Evolutionary conservation across 2,329 filamentous ascomycete species (phyloP), one percentile per base, ranked within the genome.

Genomic region (Calonectria hongkongensis): DNA sequence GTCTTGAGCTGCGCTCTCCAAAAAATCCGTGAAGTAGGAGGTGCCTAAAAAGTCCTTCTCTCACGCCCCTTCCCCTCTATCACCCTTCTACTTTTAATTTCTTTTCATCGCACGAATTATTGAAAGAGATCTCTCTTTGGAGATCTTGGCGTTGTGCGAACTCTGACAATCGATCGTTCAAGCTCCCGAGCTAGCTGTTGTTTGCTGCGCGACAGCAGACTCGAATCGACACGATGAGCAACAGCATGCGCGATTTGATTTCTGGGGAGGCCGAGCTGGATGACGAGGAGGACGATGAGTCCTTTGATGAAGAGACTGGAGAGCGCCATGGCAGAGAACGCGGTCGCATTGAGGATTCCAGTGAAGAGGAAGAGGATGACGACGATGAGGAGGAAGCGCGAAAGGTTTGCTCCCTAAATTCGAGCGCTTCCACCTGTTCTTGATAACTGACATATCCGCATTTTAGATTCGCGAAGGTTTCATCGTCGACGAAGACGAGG

Each of bases 311-410:
- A 76, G 94, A 95, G 74, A 92, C 89, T 30, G 94, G 92, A 66
- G 90, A 94, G 79, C 84, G 86, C 58, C 87, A 85, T 56, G 77
- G 84, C 66, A 87, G 87, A 81, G 83, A 76, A 33, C 72, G 58
- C 25, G 39, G 72, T 54, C 79, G 72, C 6, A 85, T 95, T 68
- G 93, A 96, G 80, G 95, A 98, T 84, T 98, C 95, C 0, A 97
- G 94, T 79, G 95, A 98, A 79, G 95, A 98, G 81, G 95, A 97
- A 75, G 95, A 98, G 41, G 95, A 97, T 68, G 95, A 98, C 72
- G 95, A 98, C 71, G 95, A 98, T 77, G 94, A 95, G 81, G 95
- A 97, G 82, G 95, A 95, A 79, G 93, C 92, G 75, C 91, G 92
- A 78, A 93, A 92, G 83, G 94, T 97, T 86, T 79, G 88, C 80